Conservation (phyloP, 495 filamentous ascomycete species). For the Hypoxylon intermedium region DNA sequence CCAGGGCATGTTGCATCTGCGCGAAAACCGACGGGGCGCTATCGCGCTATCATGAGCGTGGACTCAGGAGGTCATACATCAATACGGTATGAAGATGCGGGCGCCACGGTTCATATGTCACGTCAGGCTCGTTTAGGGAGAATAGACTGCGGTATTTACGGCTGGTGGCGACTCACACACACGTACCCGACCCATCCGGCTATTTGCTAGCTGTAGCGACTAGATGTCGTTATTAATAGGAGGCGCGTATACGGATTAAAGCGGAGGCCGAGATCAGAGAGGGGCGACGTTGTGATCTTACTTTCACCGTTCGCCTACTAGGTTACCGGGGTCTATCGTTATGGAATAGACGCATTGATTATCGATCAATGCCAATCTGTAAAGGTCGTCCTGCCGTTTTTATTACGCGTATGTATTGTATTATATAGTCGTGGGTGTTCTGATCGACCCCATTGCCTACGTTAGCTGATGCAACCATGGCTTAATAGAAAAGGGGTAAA, state of each 20-base stretch:
- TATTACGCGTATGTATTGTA: constrained; percentile 9
- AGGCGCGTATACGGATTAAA: constrained; percentile 23
- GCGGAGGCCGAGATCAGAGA: constrained; percentile 11
- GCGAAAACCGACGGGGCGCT: constrained; percentile 77
- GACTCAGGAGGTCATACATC: constrained; percentile 6
- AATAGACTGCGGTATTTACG: constrained; percentile 15
- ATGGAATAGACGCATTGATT: constrained; percentile 9
- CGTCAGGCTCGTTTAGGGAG: constrained; percentile 7
- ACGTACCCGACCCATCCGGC: not conserved
- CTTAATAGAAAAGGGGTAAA: not conserved
- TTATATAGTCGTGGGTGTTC: constrained; percentile 8
- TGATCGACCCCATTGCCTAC: not conserved
- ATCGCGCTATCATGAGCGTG: constrained; percentile 68
- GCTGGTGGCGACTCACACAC: not conserved
- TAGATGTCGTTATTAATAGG: constrained; percentile 1
- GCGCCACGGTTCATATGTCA: constrained; percentile 23
- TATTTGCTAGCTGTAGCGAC: not conserved
- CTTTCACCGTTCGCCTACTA: constrained; percentile 3
- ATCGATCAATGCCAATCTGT: constrained; percentile 4
- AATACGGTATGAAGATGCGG: constrained; percentile 24
- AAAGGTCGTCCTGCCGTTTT: constrained; percentile 14
- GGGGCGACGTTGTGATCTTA: not conserved
- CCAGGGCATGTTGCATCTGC: constrained; percentile 80
- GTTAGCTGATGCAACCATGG: not conserved
- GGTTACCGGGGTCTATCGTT: not conserved